These are phyloP conservation scores for Suillus variegatus DNA, from an alignment of 768 basidiomycete species.

Conservation along the genomic window DNA sequence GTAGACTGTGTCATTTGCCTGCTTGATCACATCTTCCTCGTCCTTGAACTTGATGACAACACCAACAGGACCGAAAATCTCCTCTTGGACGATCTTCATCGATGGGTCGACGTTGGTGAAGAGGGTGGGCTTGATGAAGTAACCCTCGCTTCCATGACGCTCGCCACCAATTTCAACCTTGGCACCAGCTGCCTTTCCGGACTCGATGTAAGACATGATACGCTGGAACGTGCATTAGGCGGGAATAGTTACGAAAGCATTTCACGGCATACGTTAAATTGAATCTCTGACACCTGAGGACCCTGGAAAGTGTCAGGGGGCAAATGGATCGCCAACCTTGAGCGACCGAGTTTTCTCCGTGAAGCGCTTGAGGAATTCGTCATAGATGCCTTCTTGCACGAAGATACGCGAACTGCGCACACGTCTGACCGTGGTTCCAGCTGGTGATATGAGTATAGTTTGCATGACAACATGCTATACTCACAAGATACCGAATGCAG, in stretches of 20 bases:
- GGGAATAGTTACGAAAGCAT: neutral
- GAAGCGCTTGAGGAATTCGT: constrained; percentile 67
- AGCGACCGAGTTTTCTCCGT: constrained; percentile 52
- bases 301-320: constrained; percentile 62
- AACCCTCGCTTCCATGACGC: constrained; percentile 59
- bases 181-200: constrained; percentile 73
- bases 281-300: constrained; percentile 75
- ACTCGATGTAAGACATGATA: constrained; percentile 76
- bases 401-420: constrained; percentile 73
- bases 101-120: constrained; percentile 65
- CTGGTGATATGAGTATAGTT: too few relatives aligned
- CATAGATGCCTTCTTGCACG: constrained; percentile 80
- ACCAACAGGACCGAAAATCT: constrained; percentile 83
- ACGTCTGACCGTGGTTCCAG: too few relatives aligned
- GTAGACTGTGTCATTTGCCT: constrained; percentile 86
- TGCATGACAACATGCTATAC: too few relatives aligned
- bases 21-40: constrained; percentile 61
- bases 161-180: constrained; percentile 64
- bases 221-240: constrained; percentile 42
- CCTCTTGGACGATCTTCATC: constrained; percentile 75
- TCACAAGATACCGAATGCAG: too few relatives aligned
- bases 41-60: constrained; percentile 77
- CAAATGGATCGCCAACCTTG: constrained; percentile 76
- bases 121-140: constrained; percentile 75
- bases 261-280: constrained; percentile 59